A percentile compares a stretch with the other conserved stretches of the same genome.
These are phyloP conservation scores for Penicillium nordicum DNA, from an alignment of 2,329 filamentous ascomycete genomes.

Conservation along the genomic window DNA sequence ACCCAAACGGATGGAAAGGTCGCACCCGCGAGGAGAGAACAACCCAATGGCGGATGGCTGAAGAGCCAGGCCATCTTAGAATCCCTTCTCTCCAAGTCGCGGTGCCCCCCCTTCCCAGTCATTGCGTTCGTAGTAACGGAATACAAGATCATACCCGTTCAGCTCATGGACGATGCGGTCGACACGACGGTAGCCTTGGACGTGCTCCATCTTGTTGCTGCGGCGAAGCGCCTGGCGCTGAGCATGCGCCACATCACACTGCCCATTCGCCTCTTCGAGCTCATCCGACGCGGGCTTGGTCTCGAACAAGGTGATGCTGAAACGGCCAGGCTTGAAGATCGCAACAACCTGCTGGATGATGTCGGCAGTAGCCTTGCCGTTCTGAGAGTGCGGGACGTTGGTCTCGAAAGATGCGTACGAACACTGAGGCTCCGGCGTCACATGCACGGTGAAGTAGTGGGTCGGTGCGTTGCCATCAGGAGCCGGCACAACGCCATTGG, in stretches of 20 bases:
- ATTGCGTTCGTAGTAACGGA: constrained; percentile 91
- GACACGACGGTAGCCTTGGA: constrained; percentile 81
- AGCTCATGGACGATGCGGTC: constrained; percentile 97
- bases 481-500: constrained; percentile 89
- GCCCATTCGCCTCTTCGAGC: constrained; percentile 26
- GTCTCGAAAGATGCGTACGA: constrained; percentile 98
- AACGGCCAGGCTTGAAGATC: constrained; percentile 97
- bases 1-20: constrained; percentile 14
- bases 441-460: constrained; percentile 98
- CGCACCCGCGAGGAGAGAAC: constrained; percentile 8
- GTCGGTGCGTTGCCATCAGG: constrained; percentile 58
- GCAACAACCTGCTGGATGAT: constrained; percentile 89
- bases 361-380: constrained; percentile 80
- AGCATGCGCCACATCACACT: constrained; percentile 40
- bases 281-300: constrained; percentile 61
- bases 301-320: constrained; percentile 95
- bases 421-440: constrained; percentile 94
- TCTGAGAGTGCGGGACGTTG: constrained; percentile 87
- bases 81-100: constrained; percentile 54
- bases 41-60: background rate
- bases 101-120: constrained; percentile 69
- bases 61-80: constrained; percentile 12
- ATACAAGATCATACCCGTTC: constrained; percentile 94
- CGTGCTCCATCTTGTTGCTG: constrained; percentile 64
- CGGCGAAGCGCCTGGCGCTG: constrained; percentile 45